These are phyloP conservation scores for Venturia asperata DNA, from an alignment of 2,329 filamentous ascomycete genomes.

Conservation along the genomic window DNA sequence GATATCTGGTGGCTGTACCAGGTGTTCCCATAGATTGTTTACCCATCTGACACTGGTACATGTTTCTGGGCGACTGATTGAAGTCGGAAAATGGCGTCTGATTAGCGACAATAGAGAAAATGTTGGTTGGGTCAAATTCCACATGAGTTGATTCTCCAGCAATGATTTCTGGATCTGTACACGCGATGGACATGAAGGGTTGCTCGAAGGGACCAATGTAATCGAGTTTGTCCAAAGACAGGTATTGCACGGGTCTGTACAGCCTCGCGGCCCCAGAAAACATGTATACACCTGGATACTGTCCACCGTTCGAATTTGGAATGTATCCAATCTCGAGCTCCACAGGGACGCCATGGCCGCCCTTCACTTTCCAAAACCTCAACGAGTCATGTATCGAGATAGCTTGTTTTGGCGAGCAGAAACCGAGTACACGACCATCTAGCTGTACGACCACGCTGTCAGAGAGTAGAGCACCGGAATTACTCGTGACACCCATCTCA, in stretches of 20 bases:
- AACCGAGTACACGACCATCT: constrained; percentile 83
- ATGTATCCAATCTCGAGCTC: constrained; percentile 90
- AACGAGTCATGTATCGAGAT: constrained; percentile 76
- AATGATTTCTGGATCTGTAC: constrained; percentile 76
- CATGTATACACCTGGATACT: constrained; percentile 94
- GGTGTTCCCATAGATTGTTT: constrained; percentile 99
- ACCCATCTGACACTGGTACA: constrained; percentile 99
- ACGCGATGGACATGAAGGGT: constrained; percentile 96
- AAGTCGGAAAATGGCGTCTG: constrained; percentile 99
- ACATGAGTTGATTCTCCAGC: constrained; percentile 90
- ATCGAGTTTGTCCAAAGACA: constrained; percentile 78
- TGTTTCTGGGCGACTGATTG: constrained; percentile 97
- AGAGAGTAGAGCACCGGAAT: constrained; percentile 68
- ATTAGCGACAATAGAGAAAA: constrained; percentile 93
- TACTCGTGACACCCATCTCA: constrained; percentile 70
- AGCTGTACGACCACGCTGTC: constrained; percentile 86
- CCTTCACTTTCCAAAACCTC: constrained; percentile 92
- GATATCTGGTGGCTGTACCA: constrained; percentile 72
- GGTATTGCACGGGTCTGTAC: constrained; percentile 86
- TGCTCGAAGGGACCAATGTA: constrained; percentile 91
- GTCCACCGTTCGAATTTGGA: constrained; percentile 79
- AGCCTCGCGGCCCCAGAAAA: constrained; percentile 78
- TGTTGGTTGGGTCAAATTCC: constrained; percentile 90
- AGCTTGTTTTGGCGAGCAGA: constrained; percentile 79
- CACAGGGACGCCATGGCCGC: constrained; percentile 68